Base-by-base conservation (phyloP, 140 eudicot species). In the Oenanthe javanica region DNA sequence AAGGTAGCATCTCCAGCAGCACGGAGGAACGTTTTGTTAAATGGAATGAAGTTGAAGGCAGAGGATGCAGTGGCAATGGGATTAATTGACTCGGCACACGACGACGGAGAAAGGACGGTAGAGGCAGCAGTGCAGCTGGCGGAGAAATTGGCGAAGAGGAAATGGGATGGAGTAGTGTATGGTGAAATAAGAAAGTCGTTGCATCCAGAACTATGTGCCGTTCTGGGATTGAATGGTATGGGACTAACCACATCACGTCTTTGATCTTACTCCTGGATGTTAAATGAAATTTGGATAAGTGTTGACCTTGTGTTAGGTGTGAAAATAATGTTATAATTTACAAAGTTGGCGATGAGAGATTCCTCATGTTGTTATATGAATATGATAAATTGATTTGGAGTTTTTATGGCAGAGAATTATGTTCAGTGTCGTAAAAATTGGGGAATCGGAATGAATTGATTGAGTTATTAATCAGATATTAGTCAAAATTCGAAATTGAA, bases 91-190 rank as follows among this genome's bases (percentile, higher is more conserved):
- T 77, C 85, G 80, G 91, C 78, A 82, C 79, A 79, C 14, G 97
- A 79, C 18, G 71, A 81, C 42, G 89, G 66, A 76, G 94, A 87
- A 82, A 86, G 71, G 78, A 78, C 86, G 74, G 88, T 86, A 83
- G 89, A 83, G 80, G 90, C 86, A 7, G 91, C 87, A 7, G 82
- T 84, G 82, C 78, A 83, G 15, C 12, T 86, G 80, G 96, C 85
- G 42, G 96, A 90, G 80, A 90, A 81, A 80, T 25, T 94, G 89
- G 85, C 45, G 9, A 83, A 83, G 84, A 84, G 87, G 86, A 82
- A 77, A 86, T 94, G 96, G 97, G 80, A 87, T 16, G 97, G 97
- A 0, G 85, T 72, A 40, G 91, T 87, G 45, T 94, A 94, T 48
- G 87, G 85, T 0, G 97, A 89, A 81, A 90, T 90, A 9, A 51